phyloP scores from a whole-genome alignment of 306 rosid species.

The Vicia sativa region DNA sequence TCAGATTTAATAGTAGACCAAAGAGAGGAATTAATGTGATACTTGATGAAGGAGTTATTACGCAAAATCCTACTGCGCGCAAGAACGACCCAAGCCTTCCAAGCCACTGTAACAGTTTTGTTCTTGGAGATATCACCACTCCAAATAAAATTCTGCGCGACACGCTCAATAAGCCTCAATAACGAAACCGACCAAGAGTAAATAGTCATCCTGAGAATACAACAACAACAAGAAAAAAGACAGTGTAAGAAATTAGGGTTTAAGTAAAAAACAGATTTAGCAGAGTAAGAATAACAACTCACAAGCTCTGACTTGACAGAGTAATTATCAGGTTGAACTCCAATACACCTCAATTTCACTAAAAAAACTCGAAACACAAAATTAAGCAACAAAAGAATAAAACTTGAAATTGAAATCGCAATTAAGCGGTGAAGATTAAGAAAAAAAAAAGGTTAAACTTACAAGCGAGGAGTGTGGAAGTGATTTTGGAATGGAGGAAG shows the following conservation, averaged over 20 bases:
- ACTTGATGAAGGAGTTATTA: too few relatives aligned
- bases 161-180: too few relatives aligned
- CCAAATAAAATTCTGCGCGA: too few relatives aligned
- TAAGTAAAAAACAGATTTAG: conserved; percentile 1
- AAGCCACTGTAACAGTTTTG: too few relatives aligned
- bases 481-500: conserved; percentile 65
- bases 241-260: conserved; percentile 17
- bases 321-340: conserved; percentile 76
- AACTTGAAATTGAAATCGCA: not conserved
- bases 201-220: conserved; percentile 68
- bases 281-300: conserved; percentile 42
- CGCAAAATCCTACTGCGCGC: too few relatives aligned
- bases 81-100: too few relatives aligned
- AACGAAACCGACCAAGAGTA: too few relatives aligned
- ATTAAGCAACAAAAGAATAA: not conserved
- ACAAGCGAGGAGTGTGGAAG: conserved; percentile 71
- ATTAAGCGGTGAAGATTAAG: not conserved
- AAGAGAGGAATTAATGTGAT: too few relatives aligned
- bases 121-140: too few relatives aligned
- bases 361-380: not conserved
- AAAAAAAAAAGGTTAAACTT: conserved; percentile 9
- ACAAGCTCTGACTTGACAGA: conserved; percentile 82
- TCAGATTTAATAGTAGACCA: too few relatives aligned
- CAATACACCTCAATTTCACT: conserved; percentile 83
- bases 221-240: not conserved